These are phyloP conservation scores for Aspergillus ochraceus DNA, from an alignment of 2,329 filamentous ascomycete genomes.

Conservation along the genomic window DNA sequence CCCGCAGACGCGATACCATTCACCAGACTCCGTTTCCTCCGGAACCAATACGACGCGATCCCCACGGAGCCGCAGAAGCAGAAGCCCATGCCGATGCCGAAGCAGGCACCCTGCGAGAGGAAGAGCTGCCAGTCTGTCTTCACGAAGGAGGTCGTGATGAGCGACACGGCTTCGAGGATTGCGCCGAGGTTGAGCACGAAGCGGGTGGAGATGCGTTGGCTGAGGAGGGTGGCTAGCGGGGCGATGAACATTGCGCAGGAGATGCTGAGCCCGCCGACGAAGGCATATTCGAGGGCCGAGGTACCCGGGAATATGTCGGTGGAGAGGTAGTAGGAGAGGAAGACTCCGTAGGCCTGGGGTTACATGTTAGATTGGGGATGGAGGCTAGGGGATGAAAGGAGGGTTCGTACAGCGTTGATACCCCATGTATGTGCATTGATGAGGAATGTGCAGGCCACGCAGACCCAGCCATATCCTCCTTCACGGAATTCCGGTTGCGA, in stretches of 20 bases:
- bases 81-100: neutral
- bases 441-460: neutral
- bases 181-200: neutral
- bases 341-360: neutral
- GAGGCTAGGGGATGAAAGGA: neutral
- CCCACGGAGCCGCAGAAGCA: neutral
- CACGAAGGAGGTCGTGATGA: neutral
- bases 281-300: neutral
- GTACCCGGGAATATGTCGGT: neutral
- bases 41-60: neutral
- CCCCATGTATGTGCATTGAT: slow-evolving; percentile 3
- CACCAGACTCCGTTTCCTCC: neutral
- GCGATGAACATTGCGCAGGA: neutral
- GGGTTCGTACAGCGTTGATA: neutral
- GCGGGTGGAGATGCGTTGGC: neutral
- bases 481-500: neutral
- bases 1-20: neutral
- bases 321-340: neutral
- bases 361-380: no score
- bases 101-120: neutral
- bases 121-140: neutral
- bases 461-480: slow-evolving; percentile 4
- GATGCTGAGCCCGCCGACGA: neutral
- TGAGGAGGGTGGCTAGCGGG: neutral
- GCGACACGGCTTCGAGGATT: neutral